Conservation (phyloP, 2,329 filamentous ascomycete genomes). For the Tolypocladium nubicola region DNA sequence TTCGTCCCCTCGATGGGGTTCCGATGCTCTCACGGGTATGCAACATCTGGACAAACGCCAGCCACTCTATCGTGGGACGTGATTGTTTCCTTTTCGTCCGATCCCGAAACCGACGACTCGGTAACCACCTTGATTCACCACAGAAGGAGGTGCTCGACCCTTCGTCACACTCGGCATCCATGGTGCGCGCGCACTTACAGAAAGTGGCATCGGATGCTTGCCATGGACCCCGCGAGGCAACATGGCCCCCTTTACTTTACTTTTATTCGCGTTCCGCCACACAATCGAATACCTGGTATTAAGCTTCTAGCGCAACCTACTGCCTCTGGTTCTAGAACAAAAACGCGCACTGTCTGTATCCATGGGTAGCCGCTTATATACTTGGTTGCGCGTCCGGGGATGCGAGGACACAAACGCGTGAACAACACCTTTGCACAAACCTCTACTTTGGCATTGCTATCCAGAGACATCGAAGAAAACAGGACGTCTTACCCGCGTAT, state of each 20-base stretch:
- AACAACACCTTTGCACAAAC: neutral
- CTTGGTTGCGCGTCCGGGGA: neutral
- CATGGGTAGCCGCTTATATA: neutral
- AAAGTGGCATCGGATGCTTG: neutral
- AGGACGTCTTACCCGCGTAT: no score
- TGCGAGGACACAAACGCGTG: neutral
- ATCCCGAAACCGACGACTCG: no score
- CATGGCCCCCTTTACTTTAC: neutral
- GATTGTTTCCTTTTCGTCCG: neutral
- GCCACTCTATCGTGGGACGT: neutral
- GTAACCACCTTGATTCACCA: neutral
- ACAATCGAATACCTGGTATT: neutral
- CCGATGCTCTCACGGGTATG: neutral
- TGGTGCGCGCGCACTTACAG: neutral
- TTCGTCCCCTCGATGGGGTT: neutral
- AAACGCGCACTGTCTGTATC: neutral
- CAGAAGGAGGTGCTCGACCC: neutral
- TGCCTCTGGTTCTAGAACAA: neutral
- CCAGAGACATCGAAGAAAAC: neutral
- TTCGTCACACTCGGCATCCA: no score
- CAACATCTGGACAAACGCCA: neutral
- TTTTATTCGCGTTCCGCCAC: neutral
- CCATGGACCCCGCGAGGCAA: no score
- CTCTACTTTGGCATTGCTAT: neutral
- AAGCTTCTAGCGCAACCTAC: neutral